Conservation (phyloP, 371 early-diverging fungal species). For the Mortierella sp. region DNA sequence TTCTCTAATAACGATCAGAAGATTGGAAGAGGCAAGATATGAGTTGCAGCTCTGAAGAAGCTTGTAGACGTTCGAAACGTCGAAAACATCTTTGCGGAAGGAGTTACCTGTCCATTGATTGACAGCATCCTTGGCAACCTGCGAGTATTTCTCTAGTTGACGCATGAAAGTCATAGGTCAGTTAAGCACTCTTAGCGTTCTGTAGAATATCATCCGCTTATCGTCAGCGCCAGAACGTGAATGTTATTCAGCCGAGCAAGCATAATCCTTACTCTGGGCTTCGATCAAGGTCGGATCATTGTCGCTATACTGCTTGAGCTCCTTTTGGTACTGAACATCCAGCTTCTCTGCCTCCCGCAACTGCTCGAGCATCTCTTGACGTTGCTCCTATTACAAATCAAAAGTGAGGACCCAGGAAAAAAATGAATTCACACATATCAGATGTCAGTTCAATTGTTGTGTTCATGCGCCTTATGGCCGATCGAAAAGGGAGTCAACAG, state of each 20-base stretch:
- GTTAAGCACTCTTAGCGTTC: neutral
- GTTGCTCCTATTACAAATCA: constrained; percentile 62
- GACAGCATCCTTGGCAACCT: constrained; percentile 78
- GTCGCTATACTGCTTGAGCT: constrained; percentile 78
- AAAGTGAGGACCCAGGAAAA: neutral
- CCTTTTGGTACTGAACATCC: constrained; percentile 56
- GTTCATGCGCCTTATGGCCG: neutral
- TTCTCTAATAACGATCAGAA: constrained; percentile 71
- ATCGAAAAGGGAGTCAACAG: neutral
- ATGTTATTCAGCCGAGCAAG: neutral
- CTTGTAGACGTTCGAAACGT: neutral
- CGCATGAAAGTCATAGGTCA: neutral
- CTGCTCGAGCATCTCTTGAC: constrained; percentile 62
- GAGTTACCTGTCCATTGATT: constrained; percentile 89
- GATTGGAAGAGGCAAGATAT: neutral
- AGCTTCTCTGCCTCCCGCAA: constrained; percentile 61
- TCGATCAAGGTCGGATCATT: constrained; percentile 83
- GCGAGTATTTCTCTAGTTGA: constrained; percentile 67
- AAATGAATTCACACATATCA: neutral
- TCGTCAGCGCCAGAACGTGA: neutral
- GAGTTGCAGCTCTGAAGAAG: neutral
- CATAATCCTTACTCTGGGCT: constrained; percentile 66
- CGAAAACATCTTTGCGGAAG: neutral
- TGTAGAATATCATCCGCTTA: neutral
- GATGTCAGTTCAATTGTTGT: neutral